These are phyloP conservation scores for Otatea glauca DNA, from an alignment of 176 grass and related monocot genomes.

Conservation along the genomic window DNA sequence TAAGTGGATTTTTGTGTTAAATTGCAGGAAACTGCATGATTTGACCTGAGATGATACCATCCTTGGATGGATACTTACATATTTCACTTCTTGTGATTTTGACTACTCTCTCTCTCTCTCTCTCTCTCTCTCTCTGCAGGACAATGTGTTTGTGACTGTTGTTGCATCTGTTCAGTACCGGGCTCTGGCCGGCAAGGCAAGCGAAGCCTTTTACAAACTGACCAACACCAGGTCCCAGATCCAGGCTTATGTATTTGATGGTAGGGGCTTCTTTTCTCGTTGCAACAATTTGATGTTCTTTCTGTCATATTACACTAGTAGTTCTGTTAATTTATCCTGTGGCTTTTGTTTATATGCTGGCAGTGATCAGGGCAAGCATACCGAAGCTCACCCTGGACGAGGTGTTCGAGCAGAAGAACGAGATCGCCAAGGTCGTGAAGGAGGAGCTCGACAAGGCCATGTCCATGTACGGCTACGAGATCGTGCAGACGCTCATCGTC, in stretches of 20 bases:
- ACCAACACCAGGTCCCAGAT: slow-evolving; percentile 89
- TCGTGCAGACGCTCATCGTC: slow-evolving; percentile 64
- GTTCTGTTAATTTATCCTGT: too few species aligned
- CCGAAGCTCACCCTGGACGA: slow-evolving; percentile 64
- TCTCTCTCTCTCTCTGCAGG: slow-evolving; percentile 44
- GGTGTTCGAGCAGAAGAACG: slow-evolving; percentile 67
- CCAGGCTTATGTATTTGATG: slow-evolving; percentile 87
- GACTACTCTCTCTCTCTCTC: background rate
- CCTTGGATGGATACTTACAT: too few species aligned
- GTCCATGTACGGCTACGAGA: slow-evolving; percentile 64
- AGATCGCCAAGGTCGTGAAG: slow-evolving; percentile 54
- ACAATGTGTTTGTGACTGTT: slow-evolving; percentile 91
- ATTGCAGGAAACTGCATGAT: too few species aligned
- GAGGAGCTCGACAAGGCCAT: slow-evolving; percentile 62
- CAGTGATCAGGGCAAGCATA: slow-evolving; percentile 62
- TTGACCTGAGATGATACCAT: too few species aligned
- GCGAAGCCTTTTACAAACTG: slow-evolving; percentile 83
- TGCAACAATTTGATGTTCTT: background rate
- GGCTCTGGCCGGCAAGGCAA: slow-evolving; percentile 69
- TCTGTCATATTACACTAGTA: background rate
- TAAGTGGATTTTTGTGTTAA: too few species aligned
- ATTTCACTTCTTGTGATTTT: too few species aligned
- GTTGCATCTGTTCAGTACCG: slow-evolving; percentile 89
- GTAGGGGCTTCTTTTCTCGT: slow-evolving; percentile 25
- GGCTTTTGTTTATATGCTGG: background rate